Percentiles rank a stretch among this genome's conserved stretches.
Evolutionary conservation across 169 alveolate species (phyloP).

Genomic region (Amoebophrya sp.): DNA sequence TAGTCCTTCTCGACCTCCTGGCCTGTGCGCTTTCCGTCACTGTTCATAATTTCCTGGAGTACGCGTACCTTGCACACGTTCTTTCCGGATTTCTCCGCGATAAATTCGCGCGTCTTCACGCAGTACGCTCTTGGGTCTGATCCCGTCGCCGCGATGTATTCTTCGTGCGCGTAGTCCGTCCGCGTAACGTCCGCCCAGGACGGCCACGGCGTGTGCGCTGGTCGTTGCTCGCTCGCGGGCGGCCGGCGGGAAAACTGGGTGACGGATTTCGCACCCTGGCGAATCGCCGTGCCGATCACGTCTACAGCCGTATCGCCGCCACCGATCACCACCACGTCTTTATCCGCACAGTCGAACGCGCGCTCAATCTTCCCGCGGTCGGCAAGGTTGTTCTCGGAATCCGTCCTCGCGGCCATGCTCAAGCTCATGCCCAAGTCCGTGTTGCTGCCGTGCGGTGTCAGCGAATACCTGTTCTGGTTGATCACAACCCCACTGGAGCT

Average conservation of each 20-base stretch:
- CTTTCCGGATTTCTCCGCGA: background rate
- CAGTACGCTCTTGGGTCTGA: constrained; percentile 40
- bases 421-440: too few relatives aligned
- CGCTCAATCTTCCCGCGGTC: too few relatives aligned
- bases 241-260: constrained; percentile 39
- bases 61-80: background rate
- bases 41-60: background rate
- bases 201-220: constrained; percentile 30
- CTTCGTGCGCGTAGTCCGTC: constrained; percentile 38
- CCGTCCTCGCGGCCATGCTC: too few relatives aligned
- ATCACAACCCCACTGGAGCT: too few relatives aligned
- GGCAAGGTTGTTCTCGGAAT: too few relatives aligned
- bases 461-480: too few relatives aligned
- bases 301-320: constrained; percentile 49
- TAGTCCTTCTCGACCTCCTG: background rate
- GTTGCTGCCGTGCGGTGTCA: too few relatives aligned
- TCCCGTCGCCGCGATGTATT: constrained; percentile 35
- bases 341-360: constrained; percentile 27
- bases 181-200: constrained; percentile 27
- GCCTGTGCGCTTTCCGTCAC: background rate
- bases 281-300: constrained; percentile 40
- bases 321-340: constrained; percentile 40
- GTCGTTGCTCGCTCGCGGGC: background rate
- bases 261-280: constrained; percentile 42
- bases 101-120: constrained; percentile 16